Evolutionary conservation across 352 stramenopile genomes (phyloP), one percentile per base, ranked within the genome.

Genomic region (Blastocystis sp.): DNA sequence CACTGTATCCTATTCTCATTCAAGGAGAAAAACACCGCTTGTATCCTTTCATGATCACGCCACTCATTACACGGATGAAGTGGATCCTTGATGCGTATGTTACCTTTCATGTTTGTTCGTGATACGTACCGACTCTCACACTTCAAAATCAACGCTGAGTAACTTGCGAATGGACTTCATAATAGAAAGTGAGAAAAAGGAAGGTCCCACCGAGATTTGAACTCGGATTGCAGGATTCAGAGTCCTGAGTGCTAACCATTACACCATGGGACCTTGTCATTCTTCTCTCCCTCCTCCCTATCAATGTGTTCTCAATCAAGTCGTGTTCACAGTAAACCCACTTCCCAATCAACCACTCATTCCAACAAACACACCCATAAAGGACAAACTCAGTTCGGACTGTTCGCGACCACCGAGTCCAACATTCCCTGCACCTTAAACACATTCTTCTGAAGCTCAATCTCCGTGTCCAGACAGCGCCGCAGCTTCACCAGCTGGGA

Each of bases 231-330:
- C 63, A 75, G 63, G 63, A 75, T 75, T 75, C 63, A 75, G 63
- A 75, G 63, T 75, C 63, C 63, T 75, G 63, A 75, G 63, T 75
- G 63, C 63, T 75, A 75, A 75, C 63, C 63, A 75, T 75, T 75
- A 75, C 63, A 75, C 63, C 63, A 75, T 75, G 63, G 63, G 63
- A 75, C 63, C 63, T 11, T 75, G 21, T 49, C 8, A 14, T 36
- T 53, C 16, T 29, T 75, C 16, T 75, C 29, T 51, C 29, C 3
- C 51, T 32, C 32, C 51, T 59, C 51, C 11, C n/a, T 59, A 59
- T 59, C 11, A 59, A 59, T 11, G 32, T 59, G 4, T 27, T 59
- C 21, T 54, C 51, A 59, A n/a, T n/a, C n/a, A n/a, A n/a, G n/a
- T n/a, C n/a, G n/a, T n/a, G n/a, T n/a, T n/a, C n/a, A n/a, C n/a